Base-by-base conservation (phyloP, 2,329 filamentous ascomycete species). In the Orbilia quercus region DNA sequence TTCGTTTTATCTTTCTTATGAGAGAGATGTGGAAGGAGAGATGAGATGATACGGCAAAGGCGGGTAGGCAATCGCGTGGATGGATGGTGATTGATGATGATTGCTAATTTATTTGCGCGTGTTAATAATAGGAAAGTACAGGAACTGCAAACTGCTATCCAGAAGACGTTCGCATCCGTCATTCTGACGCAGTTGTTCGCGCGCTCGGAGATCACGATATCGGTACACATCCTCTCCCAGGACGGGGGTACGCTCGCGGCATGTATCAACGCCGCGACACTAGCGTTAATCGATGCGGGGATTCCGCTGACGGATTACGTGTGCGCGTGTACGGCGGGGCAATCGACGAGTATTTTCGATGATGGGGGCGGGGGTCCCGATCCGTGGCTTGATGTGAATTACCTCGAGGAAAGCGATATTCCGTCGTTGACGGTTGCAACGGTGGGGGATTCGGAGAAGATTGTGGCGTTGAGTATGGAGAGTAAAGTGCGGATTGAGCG, bases 231-330 rank as follows among this genome's bases (percentile, higher is more conserved):
- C 36, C 88, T 99, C 47, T 91, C 90, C 0, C 89, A 96, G 77
- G 95, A 99, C 80, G 95, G 95, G 25, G 93, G 91, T 0, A 85
- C 98, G 1, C 88, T 99, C 18, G 92, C 94, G 0, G 90, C 92
- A 0, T 91, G 94, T 48, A 84, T 98, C 77, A 99, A 99, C 79
- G 95, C 95, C 2, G 87, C 91, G 0, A 96, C 94, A 0, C 87
- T 99, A 11, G 95, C 95, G 0, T 87, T 98, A 20, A 89, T 98
- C 75, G 95, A 99, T 80, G 95, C 95, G 0, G 95, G 95, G 58
- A 90, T 99, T 18, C 95, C 95, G 22, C 97, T 98, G 93, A 88
- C 89, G 1, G 92, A 96, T 79, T 96, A 97, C 79, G 86, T 98
- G 1, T 88, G 89, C 20, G 92, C 93, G 4, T 96, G 91, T 81